Conservation (phyloP, 306 rosid species). For the Potentilla sterilis region DNA sequence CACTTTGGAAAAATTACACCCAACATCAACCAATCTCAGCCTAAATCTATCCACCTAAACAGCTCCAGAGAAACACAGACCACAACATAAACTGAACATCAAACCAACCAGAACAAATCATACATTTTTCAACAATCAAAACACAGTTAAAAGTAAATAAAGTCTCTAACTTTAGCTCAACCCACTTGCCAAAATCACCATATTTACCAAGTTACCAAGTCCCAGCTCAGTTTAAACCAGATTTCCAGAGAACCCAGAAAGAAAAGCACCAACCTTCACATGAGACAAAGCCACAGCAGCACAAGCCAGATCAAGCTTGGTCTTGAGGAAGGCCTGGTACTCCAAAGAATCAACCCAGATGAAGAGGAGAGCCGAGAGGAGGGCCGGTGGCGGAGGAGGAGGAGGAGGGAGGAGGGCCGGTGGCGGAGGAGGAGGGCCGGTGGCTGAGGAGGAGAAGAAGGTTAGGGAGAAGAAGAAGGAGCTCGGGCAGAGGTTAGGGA, state of each 20-base stretch:
- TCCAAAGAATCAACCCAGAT: slow-evolving; percentile 45
- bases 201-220: background rate
- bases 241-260: background rate
- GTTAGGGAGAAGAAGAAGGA: too few relatives aligned
- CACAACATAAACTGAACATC: background rate
- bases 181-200: background rate
- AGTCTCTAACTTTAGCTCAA: background rate
- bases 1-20: slow-evolving; percentile 10
- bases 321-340: slow-evolving; percentile 70
- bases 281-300: slow-evolving; percentile 82
- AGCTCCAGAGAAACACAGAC: background rate
- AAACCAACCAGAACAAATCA: background rate
- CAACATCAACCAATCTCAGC: background rate
- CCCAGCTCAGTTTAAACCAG: background rate
- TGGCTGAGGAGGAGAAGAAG: too few relatives aligned
- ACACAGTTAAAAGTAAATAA: background rate
- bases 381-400: too few relatives aligned
- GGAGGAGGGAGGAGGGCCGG: too few relatives aligned
- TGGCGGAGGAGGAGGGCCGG: too few relatives aligned
- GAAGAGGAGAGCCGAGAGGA: too few relatives aligned
- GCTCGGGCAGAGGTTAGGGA: too few relatives aligned
- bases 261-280: slow-evolving; percentile 34
- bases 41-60: background rate
- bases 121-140: background rate
- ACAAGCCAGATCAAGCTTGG: slow-evolving; percentile 86